These are phyloP conservation scores for Vicia sativa DNA, from an alignment of 306 rosid genomes.

Conservation along the genomic window DNA sequence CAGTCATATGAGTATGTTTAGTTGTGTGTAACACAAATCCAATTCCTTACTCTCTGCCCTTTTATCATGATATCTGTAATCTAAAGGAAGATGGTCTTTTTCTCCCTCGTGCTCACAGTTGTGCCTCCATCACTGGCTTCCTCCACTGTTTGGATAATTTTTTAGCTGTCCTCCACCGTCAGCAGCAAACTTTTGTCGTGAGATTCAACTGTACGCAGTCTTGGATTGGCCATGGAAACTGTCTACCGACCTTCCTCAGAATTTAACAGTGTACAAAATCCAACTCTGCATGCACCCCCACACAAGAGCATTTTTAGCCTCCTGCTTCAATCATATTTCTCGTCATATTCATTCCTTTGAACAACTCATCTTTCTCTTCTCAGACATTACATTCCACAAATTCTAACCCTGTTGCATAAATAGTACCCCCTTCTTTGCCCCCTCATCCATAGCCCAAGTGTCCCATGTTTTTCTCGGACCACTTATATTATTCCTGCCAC, in stretches of 20 bases:
- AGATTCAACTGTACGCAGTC: conserved; percentile 7
- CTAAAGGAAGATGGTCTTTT: conserved; percentile 1
- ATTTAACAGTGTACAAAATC: no score
- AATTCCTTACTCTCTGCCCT: not conserved
- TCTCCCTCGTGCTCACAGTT: conserved; percentile 2
- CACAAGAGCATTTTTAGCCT: not conserved
- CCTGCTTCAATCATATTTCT: not conserved
- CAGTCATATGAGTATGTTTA: not conserved
- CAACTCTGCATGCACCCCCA: conserved; percentile 12
- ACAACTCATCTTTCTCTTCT: no score
- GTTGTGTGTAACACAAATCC: not conserved
- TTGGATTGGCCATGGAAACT: conserved; percentile 9
- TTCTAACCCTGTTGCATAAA: no score
- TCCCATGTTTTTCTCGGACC: not conserved
- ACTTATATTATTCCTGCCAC: not conserved
- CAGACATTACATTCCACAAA: no score
- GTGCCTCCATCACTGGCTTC: conserved; percentile 8
- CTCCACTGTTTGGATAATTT: conserved; percentile 5
- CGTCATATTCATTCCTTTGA: not conserved
- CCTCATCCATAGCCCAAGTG: no score
- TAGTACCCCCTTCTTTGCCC: no score
- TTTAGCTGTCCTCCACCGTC: conserved; percentile 5
- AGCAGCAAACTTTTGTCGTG: not conserved
- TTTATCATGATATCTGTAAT: conserved; percentile 1
- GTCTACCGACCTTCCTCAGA: no score